Conservation (phyloP, 2,329 filamentous ascomycete species). For the Penicillium olsonii region DNA sequence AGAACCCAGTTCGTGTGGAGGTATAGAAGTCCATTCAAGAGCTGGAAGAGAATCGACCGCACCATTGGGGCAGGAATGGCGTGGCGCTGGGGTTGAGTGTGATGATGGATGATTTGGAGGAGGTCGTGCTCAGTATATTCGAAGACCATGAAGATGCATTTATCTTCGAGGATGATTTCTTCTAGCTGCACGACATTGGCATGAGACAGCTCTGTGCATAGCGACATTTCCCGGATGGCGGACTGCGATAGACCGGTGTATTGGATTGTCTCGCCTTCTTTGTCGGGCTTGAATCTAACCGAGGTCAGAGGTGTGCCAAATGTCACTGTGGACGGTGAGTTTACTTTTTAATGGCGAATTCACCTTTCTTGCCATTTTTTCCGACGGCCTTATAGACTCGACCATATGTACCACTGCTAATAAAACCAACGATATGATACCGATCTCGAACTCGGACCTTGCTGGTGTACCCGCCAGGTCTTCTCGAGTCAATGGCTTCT, state of each 20-base stretch:
- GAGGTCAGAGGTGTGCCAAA: constrained; percentile 17
- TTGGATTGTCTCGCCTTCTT: constrained; percentile 90
- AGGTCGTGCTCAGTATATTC: constrained; percentile 98
- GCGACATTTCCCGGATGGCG: constrained; percentile 93
- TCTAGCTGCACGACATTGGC: constrained; percentile 86
- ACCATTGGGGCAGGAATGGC: constrained; percentile 86
- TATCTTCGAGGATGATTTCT: constrained; percentile 96
- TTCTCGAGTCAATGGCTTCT: constrained; percentile 43
- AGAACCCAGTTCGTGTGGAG: constrained; percentile 96
- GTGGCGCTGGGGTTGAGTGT: constrained; percentile 83
- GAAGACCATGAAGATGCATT: constrained; percentile 99
- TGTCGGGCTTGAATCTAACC: constrained; percentile 84
- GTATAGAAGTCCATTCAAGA: constrained; percentile 92
- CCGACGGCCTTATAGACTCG: constrained; percentile 94
- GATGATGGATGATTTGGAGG: constrained; percentile 96
- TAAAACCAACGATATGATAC: constrained; percentile 97
- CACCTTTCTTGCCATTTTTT: constrained; percentile 70
- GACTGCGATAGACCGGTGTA: constrained; percentile 98
- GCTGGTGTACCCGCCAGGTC: constrained; percentile 56
- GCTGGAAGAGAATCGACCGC: constrained; percentile 92
- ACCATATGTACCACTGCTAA: constrained; percentile 96
- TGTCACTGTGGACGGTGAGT: not conserved
- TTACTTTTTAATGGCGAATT: constrained; percentile 98
- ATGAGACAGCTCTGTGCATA: constrained; percentile 89
- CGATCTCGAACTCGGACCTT: constrained; percentile 89